Conservation (phyloP, 2,329 filamentous ascomycete species). For the Calonectria henricotiae region DNA sequence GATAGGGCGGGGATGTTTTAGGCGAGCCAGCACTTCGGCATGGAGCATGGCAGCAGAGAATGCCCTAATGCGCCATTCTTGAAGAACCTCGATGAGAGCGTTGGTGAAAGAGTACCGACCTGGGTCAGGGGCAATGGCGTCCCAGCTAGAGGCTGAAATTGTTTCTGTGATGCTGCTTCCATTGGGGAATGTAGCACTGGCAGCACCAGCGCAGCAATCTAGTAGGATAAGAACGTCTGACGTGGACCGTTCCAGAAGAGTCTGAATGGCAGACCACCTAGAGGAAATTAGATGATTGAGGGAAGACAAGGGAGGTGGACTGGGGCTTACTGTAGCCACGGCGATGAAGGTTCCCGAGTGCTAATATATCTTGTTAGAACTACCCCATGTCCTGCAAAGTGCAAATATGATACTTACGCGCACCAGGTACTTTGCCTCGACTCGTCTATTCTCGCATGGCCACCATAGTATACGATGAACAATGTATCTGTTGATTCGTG, state of each 20-base stretch:
- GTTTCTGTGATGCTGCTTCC: constrained; percentile 75
- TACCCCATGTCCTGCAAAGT: not conserved
- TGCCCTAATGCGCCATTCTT: constrained; percentile 70
- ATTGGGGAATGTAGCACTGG: constrained; percentile 73
- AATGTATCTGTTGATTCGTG: constrained; percentile 71
- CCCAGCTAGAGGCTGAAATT: constrained; percentile 76
- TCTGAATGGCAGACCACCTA: constrained; percentile 75
- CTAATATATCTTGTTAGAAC: constrained; percentile 52
- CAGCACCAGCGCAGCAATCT: constrained; percentile 74
- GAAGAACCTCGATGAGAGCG: constrained; percentile 72
- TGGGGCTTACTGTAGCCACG: constrained; percentile 69
- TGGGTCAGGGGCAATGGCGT: constrained; percentile 74
- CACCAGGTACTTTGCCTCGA: constrained; percentile 75
- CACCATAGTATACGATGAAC: constrained; percentile 74
- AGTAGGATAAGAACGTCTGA: constrained; percentile 74
- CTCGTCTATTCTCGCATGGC: constrained; percentile 74
- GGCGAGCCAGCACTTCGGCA: constrained; percentile 72
- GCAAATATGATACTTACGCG: constrained; percentile 62
- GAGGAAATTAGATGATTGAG: constrained; percentile 28
- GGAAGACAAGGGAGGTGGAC: not conserved
- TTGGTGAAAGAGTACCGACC: constrained; percentile 75
- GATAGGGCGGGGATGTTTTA: constrained; percentile 74
- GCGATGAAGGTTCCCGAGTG: constrained; percentile 68
- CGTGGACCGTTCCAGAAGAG: constrained; percentile 70
- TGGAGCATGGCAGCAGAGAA: constrained; percentile 76